Evolutionary conservation across 495 filamentous ascomycete genomes (phyloP).

Genomic region (Aspergillus bridgeri): DNA sequence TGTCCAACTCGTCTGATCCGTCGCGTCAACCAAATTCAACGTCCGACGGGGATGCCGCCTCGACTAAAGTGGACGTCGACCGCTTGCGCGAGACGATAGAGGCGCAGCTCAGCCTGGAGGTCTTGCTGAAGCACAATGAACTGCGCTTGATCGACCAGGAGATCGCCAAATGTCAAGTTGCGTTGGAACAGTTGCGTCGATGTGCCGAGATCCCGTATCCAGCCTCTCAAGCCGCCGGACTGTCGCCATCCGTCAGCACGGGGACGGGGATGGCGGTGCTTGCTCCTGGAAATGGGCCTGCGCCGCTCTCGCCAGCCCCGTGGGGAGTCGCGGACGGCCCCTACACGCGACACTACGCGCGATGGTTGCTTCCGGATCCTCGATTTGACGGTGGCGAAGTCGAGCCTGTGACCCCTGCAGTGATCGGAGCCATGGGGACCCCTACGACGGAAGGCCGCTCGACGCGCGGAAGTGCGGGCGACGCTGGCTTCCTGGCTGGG

Average conservation of each 20-base stretch:
- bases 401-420: slow-evolving; percentile 31
- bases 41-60: slow-evolving; percentile 14
- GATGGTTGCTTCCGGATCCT: slow-evolving; percentile 88
- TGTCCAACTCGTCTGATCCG: slow-evolving; percentile 6
- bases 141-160: slow-evolving; percentile 93
- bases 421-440: slow-evolving; percentile 30
- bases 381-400: slow-evolving; percentile 70
- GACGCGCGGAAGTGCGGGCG: slow-evolving; percentile 68
- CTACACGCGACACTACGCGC: slow-evolving; percentile 88
- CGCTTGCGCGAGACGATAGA: slow-evolving; percentile 69
- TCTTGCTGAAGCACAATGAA: slow-evolving; percentile 91
- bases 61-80: slow-evolving; percentile 29
- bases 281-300: slow-evolving; percentile 52
- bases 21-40: background rate
- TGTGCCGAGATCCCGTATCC: slow-evolving; percentile 90
- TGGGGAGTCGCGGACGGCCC: slow-evolving; percentile 90
- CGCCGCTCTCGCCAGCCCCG: slow-evolving; percentile 65
- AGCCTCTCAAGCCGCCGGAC: slow-evolving; percentile 57
- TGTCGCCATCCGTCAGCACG: slow-evolving; percentile 60
- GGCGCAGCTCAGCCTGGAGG: slow-evolving; percentile 84
- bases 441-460: slow-evolving; percentile 57
- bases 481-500: slow-evolving; percentile 50
- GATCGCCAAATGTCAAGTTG: slow-evolving; percentile 89
- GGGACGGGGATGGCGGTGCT: slow-evolving; percentile 67
- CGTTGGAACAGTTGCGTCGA: slow-evolving; percentile 91